A percentile compares a stretch with the other conserved stretches of the same genome.
phyloP scores from a whole-genome alignment of 2,329 filamentous ascomycete genomes.

The Nemania bipapillata region DNA sequence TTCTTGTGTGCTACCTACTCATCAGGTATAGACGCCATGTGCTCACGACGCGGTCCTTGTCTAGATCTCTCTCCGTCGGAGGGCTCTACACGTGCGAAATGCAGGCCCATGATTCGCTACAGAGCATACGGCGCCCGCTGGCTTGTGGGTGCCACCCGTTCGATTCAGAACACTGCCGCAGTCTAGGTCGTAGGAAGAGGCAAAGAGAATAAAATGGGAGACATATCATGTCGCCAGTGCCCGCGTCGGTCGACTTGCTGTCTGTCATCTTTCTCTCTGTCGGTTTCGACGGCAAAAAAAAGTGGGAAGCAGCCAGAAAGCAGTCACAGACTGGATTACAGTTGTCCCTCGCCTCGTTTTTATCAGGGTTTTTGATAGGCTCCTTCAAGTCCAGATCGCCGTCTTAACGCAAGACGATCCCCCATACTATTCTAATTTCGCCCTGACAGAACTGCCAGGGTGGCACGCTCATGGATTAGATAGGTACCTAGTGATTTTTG shows the following conservation, averaged over 20 bases:
- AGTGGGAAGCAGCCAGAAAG: neutral
- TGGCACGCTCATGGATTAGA: constrained; percentile 1
- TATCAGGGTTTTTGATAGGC: constrained; percentile 13
- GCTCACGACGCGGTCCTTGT: constrained; percentile 12
- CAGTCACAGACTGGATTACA: neutral
- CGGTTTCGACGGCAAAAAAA: constrained; percentile 12
- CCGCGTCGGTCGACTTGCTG: neutral
- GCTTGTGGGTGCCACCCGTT: constrained; percentile 30
- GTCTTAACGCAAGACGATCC: constrained; percentile 14
- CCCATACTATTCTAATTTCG: constrained; percentile 16
- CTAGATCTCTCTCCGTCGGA: constrained; percentile 16
- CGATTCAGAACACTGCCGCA: neutral
- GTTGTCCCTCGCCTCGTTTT: constrained; percentile 13
- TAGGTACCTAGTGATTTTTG: neutral
- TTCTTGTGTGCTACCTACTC: constrained; percentile 13
- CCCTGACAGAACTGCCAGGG: constrained; percentile 21
- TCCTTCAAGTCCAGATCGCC: constrained; percentile 12
- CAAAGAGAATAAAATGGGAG: neutral
- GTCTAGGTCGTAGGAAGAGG: neutral
- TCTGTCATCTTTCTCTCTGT: constrained; percentile 2
- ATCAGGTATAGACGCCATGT: constrained; percentile 26
- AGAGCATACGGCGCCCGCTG: constrained; percentile 29
- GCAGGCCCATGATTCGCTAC: constrained; percentile 44
- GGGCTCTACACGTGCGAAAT: constrained; percentile 47
- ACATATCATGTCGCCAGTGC: constrained; percentile 12